Percentiles rank a stretch among this genome's conserved stretches.
Conservation (phyloP, 2,329 filamentous ascomycete species). For the Hypoxylon sp. region DNA sequence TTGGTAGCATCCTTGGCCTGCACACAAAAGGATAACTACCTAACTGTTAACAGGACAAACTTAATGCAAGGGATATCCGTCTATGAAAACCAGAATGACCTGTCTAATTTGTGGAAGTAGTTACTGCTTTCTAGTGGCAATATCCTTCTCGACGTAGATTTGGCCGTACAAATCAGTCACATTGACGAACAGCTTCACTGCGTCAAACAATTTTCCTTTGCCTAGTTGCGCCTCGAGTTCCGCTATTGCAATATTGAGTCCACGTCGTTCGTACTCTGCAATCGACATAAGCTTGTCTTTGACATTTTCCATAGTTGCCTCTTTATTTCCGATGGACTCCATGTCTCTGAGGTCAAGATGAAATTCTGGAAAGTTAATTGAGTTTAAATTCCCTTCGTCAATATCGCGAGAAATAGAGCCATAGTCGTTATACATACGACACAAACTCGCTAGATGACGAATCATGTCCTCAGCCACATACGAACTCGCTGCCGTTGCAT, state of each 20-base stretch:
- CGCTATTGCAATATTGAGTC: slow-evolving; percentile 38
- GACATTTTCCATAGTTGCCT: not conserved
- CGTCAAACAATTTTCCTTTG: slow-evolving; percentile 15
- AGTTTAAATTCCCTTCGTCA: slow-evolving; percentile 54
- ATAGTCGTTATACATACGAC: slow-evolving; percentile 55
- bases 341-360: not conserved
- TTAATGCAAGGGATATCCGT: no score
- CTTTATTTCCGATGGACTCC: slow-evolving; percentile 27
- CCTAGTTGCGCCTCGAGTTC: slow-evolving; percentile 36
- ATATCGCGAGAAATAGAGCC: slow-evolving; percentile 52
- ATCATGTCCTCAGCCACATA: slow-evolving; percentile 17
- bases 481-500: slow-evolving; percentile 21
- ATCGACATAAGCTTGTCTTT: slow-evolving; percentile 44
- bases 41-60: no score
- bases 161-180: slow-evolving; percentile 56
- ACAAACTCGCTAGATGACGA: slow-evolving; percentile 25
- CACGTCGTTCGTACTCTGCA: slow-evolving; percentile 52
- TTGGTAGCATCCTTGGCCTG: no score
- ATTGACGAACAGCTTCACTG: slow-evolving; percentile 51
- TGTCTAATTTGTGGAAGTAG: no score
- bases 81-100: no score
- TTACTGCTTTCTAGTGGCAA: no score
- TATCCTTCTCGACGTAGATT: slow-evolving; percentile 55
- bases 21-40: no score
- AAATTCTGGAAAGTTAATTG: slow-evolving; percentile 55